Conservation (phyloP, 306 rosid species). For the Citrullus mucosospermus region DNA sequence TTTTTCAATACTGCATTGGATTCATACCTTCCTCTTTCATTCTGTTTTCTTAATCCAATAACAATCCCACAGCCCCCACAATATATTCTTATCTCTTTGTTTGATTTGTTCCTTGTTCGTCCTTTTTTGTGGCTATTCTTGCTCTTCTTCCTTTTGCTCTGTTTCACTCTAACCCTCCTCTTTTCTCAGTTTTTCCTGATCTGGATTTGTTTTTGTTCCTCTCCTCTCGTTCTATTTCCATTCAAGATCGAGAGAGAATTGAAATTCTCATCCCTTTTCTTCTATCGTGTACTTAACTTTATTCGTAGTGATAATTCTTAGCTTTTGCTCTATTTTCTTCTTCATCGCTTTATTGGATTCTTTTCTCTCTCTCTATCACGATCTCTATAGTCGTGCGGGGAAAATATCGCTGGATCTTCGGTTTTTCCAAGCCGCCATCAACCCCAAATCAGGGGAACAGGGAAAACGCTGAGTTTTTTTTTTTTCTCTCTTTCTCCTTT, state of each 20-base stretch:
- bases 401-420: constrained; percentile 22
- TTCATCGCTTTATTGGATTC: not conserved
- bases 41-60: not conserved
- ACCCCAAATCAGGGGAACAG: not conserved
- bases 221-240: not conserved
- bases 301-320: not conserved
- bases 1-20: not conserved
- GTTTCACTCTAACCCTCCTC: not conserved
- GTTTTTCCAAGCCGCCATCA: constrained; percentile 8
- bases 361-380: not conserved
- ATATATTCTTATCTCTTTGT: not conserved
- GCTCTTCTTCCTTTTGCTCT: not conserved
- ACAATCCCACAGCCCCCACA: not conserved
- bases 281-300: not conserved
- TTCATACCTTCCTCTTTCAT: not conserved
- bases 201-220: not conserved
- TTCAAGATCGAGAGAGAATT: not conserved
- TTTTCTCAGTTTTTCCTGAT: not conserved
- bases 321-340: not conserved
- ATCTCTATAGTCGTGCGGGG: constrained; percentile 19
- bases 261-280: not conserved
- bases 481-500: not conserved
- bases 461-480: not conserved
- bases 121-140: not conserved
- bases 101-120: not conserved